Evolutionary conservation across 305 asterid species (phyloP).

Genomic region (Ruellia speciosa): DNA sequence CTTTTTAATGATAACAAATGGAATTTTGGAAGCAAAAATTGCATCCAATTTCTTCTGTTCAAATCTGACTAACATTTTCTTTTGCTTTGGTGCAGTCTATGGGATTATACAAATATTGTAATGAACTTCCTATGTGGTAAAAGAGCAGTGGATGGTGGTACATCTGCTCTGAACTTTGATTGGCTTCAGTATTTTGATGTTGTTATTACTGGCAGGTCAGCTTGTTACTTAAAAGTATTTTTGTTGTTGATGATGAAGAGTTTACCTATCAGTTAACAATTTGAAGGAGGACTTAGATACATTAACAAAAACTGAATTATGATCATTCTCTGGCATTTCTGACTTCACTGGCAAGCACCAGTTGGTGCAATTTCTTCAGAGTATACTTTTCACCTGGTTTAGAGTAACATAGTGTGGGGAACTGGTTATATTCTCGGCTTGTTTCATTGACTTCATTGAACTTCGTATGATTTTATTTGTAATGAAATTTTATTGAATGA

Average conservation of each 20-base stretch:
- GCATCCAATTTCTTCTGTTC: conserved; percentile 20
- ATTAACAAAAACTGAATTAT: not conserved
- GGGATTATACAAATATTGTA: conserved; percentile 93
- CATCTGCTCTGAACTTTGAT: conserved; percentile 45
- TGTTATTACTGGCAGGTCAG: conserved; percentile 93
- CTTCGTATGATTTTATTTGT: not conserved
- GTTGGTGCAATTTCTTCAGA: not conserved
- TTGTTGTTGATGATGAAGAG: conserved; percentile 5
- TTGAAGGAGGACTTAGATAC: not conserved
- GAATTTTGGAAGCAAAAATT: conserved; percentile 75
- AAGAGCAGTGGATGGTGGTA: conserved; percentile 41
- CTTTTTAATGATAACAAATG: not conserved
- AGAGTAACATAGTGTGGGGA: not conserved
- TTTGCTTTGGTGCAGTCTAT: conserved; percentile 64
- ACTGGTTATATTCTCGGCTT: not conserved
- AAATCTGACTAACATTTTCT: not conserved
- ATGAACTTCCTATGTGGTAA: conserved; percentile 95
- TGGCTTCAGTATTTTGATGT: conserved; percentile 89
- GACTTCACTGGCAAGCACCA: not conserved
- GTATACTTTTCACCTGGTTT: not conserved
- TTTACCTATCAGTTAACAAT: not conserved
- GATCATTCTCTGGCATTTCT: no score
- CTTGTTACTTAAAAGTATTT: conserved; percentile 25
- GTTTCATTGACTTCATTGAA: not conserved
- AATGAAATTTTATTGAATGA: not conserved